Evolutionary conservation across 2,329 filamentous ascomycete species (phyloP), one percentile per base, ranked within the genome.

Genomic region (Cyanodermella asteris): DNA sequence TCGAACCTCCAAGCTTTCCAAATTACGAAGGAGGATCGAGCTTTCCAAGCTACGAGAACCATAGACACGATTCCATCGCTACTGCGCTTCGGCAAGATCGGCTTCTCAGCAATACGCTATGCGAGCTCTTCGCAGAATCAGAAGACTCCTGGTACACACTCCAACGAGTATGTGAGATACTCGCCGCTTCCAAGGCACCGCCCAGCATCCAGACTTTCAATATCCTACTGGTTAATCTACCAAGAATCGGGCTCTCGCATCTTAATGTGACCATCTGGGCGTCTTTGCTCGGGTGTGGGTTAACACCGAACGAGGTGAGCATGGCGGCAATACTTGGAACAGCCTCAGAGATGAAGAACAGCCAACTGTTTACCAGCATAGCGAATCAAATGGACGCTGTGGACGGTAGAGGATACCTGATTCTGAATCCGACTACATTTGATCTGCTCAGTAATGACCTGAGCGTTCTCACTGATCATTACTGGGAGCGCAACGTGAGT

Each of bases 141-240:
- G 4, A 22, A 17, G 5, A 22, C 22, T 13, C 12, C 13, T n/a
- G n/a, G 20, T 17, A 22, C 7, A 10, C 30, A 5, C 21, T 34
- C 8, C 21, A 27, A 12, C 21, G 24, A n/a, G 28, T 35, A 9
- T 35, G 33, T 26, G 28, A 29, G 5, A 14, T 20, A 12, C 14
- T 35, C 7, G 19, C 34, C 5, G 18, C 22, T 6, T 29, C 24
- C 7, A 18, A 20, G 8, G 28, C 20, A 15, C 33, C 31, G 11
- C 34, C 32, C 13, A 22, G 28, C 17, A 27, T 30, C 8, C 17
- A 31, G 5, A 34, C 34, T 10, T 36, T 34, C 25, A 36, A 34
- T 16, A 15, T 36, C 9, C 24, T 36, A 6, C 23, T 36, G 5
- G 16, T 24, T 4, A 16, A 20, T 10, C 28, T 36, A 15, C 27